These are phyloP conservation scores for Coprinopsis marcescibilis DNA, from an alignment of 768 basidiomycete genomes.

Conservation along the genomic window DNA sequence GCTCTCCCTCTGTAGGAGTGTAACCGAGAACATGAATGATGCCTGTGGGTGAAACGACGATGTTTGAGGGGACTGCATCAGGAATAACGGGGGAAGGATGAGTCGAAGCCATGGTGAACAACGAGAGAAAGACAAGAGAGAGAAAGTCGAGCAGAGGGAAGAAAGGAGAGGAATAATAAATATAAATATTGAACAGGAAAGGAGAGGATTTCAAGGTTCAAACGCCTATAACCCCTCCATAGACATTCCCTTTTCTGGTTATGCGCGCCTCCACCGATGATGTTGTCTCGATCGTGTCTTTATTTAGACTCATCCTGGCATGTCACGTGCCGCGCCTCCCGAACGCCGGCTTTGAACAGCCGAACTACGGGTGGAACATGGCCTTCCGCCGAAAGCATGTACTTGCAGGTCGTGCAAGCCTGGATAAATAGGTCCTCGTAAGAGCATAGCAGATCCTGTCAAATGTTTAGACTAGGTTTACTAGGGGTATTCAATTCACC, in stretches of 20 bases:
- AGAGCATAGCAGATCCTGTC: constrained; percentile 44
- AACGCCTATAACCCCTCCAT: constrained; percentile 1
- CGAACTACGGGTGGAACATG: constrained; percentile 70
- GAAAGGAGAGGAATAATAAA: constrained; percentile 6
- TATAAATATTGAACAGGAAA: constrained; percentile 1
- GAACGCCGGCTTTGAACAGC: constrained; percentile 40
- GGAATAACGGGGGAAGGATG: constrained; percentile 10
- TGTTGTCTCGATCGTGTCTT: constrained; percentile 7
- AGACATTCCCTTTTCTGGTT: constrained; percentile 10
- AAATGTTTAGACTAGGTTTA: background rate
- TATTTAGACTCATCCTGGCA: constrained; percentile 15
- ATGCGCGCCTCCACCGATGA: constrained; percentile 15
- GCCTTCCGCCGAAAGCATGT: constrained; percentile 63
- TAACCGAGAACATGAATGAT: constrained; percentile 64
- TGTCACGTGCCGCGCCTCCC: constrained; percentile 49
- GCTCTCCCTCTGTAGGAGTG: constrained; percentile 57
- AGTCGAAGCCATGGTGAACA: constrained; percentile 5
- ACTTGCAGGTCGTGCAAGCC: constrained; percentile 53
- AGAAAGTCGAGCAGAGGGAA: constrained; percentile 2
- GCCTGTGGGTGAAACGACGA: constrained; percentile 42
- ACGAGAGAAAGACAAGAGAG: constrained; percentile 12
- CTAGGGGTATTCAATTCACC: constrained; percentile 7
- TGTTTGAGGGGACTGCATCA: constrained; percentile 14
- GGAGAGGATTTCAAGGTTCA: constrained; percentile 4
- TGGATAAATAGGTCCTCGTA: constrained; percentile 61